phyloP scores from a whole-genome alignment of 148 eudicot genomes.

The Suaeda aralocaspica region DNA sequence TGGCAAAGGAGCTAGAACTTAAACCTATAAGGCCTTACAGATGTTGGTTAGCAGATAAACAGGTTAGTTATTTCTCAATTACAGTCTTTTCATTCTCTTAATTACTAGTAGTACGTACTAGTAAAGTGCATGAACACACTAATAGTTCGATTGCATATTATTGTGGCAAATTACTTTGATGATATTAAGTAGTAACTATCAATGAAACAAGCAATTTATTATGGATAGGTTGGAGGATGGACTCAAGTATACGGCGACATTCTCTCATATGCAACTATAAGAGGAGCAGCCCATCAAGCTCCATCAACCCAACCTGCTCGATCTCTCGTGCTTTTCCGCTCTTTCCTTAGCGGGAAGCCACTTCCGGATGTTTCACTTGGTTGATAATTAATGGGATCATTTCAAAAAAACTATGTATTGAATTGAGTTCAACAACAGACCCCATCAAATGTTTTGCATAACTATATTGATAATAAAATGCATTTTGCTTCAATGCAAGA shows the following conservation, averaged over 20 bases:
- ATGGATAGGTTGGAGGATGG: constrained; percentile 74
- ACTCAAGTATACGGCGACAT: constrained; percentile 53
- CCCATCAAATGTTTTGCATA: background rate
- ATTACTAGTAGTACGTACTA: no score
- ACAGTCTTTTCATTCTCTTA: background rate
- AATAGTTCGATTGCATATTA: no score
- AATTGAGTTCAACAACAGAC: background rate
- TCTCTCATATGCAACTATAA: constrained; percentile 60
- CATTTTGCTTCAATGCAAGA: background rate
- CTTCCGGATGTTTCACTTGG: background rate
- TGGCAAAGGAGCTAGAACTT: constrained; percentile 47
- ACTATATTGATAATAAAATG: background rate
- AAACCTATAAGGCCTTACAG: constrained; percentile 52
- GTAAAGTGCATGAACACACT: no score
- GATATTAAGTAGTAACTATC: no score
- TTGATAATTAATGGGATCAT: background rate
- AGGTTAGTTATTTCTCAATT: constrained; percentile 32
- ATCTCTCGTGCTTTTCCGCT: constrained; percentile 51
- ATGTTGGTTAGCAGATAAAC: constrained; percentile 53
- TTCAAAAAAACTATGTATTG: background rate
- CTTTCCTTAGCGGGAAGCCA: constrained; percentile 49
- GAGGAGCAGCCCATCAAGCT: constrained; percentile 79
- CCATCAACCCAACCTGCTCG: constrained; percentile 69
- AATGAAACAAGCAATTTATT: background rate
- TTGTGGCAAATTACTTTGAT: no score